Evolutionary conservation across 2,329 filamentous ascomycete species (phyloP).

Genomic region (Penicillium griseofulvum): DNA sequence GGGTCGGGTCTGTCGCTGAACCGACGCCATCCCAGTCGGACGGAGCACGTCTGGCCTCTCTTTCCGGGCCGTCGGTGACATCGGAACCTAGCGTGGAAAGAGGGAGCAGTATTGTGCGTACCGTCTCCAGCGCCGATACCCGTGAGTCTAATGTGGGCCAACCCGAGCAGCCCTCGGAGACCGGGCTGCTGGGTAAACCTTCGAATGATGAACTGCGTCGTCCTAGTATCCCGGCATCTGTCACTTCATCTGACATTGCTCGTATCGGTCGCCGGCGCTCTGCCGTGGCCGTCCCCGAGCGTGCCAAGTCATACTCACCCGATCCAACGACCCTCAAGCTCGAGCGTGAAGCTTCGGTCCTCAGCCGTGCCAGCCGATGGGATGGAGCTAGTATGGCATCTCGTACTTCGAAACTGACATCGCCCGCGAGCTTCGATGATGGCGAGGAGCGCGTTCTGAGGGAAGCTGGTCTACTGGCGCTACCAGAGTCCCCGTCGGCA

Average conservation of each 20-base stretch:
- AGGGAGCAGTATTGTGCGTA: slow-evolving; percentile 24
- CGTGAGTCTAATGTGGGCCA: slow-evolving; percentile 12
- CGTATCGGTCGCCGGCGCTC: slow-evolving; percentile 31
- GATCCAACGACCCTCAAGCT: slow-evolving; percentile 26
- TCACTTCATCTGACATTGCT: slow-evolving; percentile 32
- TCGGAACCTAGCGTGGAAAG: slow-evolving; percentile 23
- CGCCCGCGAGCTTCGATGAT: slow-evolving; percentile 54
- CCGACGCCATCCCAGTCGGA: slow-evolving; percentile 13
- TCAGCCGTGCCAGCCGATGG: slow-evolving; percentile 38
- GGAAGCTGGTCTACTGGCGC: slow-evolving; percentile 63
- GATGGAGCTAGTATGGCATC: slow-evolving; percentile 36
- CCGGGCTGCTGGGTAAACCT: slow-evolving; percentile 21
- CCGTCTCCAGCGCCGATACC: slow-evolving; percentile 24
- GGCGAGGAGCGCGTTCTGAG: slow-evolving; percentile 66
- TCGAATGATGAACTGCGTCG: slow-evolving; percentile 27
- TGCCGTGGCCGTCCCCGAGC: slow-evolving; percentile 25
- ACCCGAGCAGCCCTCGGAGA: slow-evolving; percentile 19
- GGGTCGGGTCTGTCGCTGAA: slow-evolving; percentile 31
- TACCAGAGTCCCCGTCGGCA: slow-evolving; percentile 45
- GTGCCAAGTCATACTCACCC: slow-evolving; percentile 27
- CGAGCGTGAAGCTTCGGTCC: slow-evolving; percentile 39
- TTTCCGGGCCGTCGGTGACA: slow-evolving; percentile 18
- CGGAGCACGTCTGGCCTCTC: slow-evolving; percentile 14
- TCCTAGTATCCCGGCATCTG: slow-evolving; percentile 34
- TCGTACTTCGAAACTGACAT: slow-evolving; percentile 36